Conservation (phyloP, 352 stramenopile species). For the Pilasporangium apinafurcum region DNA sequence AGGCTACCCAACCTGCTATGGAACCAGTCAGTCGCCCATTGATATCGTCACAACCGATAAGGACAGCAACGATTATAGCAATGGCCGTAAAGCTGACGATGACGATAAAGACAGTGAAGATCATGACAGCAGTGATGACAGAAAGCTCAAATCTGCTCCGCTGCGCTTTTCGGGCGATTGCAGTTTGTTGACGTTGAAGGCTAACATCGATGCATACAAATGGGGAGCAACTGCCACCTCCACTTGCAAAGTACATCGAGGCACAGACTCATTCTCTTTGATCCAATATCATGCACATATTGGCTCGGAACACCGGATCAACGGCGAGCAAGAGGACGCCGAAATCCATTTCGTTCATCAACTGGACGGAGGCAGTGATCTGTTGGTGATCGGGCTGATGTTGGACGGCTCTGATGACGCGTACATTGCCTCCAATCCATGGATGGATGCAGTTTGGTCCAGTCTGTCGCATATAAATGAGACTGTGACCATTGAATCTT, state of each 20-base stretch:
- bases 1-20: conserved; percentile 7
- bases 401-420: conserved; percentile 6
- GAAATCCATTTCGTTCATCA: conserved; percentile 41
- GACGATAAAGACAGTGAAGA: no score
- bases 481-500: conserved; percentile 1
- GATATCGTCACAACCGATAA: not conserved
- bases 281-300: conserved; percentile 27
- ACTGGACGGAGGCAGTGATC: conserved; percentile 2
- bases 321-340: conserved; percentile 22
- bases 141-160: no score
- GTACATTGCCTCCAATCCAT: conserved; percentile 7
- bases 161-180: conserved; percentile 13
- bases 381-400: conserved; percentile 15
- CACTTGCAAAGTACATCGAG: conserved; percentile 9
- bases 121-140: no score
- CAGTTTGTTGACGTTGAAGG: conserved; percentile 9
- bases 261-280: conserved; percentile 11
- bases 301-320: conserved; percentile 30
- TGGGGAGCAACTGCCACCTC: conserved; percentile 1
- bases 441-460: conserved; percentile 3
- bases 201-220: conserved; percentile 8
- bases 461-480: not conserved
- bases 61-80: no score
- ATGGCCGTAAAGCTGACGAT: no score
- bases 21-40: conserved; percentile 20